phyloP scores from a whole-genome alignment of 164 flowering plant genomes.

The Protea cynaroides region DNA sequence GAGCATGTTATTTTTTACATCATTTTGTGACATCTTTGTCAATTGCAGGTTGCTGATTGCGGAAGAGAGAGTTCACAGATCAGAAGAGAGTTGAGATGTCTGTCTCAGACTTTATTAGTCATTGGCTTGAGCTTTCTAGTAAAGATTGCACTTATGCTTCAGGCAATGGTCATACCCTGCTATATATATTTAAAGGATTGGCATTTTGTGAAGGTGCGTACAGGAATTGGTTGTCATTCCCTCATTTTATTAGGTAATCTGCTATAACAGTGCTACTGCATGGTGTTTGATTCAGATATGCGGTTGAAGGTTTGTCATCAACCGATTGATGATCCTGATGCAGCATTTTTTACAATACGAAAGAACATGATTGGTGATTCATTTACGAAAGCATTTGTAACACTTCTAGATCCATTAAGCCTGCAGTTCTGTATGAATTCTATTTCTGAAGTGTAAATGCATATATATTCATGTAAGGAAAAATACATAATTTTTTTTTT shows the following conservation, averaged over 20 bases:
- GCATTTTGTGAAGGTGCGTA: constrained; percentile 84
- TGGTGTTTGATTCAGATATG: too few relatives aligned
- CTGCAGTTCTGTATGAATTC: too few relatives aligned
- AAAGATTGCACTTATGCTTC: constrained; percentile 13
- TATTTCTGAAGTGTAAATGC: too few relatives aligned
- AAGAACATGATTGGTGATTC: background rate
- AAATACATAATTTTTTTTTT: too few relatives aligned
- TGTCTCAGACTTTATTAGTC: constrained; percentile 58
- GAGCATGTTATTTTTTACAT: background rate
- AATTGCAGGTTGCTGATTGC: constrained; percentile 76
- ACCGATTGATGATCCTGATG: background rate
- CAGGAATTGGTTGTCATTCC: background rate
- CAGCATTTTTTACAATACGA: background rate
- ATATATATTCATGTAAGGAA: too few relatives aligned
- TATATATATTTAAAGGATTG: constrained; percentile 98
- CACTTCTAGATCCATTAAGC: too few relatives aligned
- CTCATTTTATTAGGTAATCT: background rate
- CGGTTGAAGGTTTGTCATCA: background rate
- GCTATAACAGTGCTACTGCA: background rate
- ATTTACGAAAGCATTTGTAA: background rate
- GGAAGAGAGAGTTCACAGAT: constrained; percentile 71
- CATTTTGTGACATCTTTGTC: background rate
- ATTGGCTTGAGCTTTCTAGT: constrained; percentile 35
- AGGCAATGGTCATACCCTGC: constrained; percentile 23
- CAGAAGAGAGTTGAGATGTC: constrained; percentile 83